phyloP scores from a whole-genome alignment of 495 filamentous ascomycete species.

The Neurospora cerealis region DNA sequence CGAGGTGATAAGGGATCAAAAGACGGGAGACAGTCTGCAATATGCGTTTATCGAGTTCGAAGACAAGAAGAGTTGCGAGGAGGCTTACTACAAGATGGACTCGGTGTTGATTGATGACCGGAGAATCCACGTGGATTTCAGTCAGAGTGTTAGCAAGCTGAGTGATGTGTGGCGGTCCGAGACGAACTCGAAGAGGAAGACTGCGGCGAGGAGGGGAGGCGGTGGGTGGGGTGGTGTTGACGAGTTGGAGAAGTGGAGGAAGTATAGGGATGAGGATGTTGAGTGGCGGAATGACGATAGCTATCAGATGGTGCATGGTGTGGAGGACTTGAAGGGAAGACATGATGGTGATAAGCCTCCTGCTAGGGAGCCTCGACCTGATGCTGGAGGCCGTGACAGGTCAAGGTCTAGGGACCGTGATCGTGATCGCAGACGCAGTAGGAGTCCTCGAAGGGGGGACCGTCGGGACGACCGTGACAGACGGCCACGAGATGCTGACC shows the following conservation, averaged over 20 bases:
- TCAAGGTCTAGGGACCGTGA: constrained; percentile 8
- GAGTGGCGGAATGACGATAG: constrained; percentile 34
- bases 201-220: constrained; percentile 42
- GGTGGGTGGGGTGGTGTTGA: constrained; percentile 89
- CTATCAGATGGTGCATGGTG: constrained; percentile 79
- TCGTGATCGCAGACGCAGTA: constrained; percentile 7
- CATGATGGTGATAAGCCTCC: constrained; percentile 22
- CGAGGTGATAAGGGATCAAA: constrained; percentile 91
- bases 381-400: constrained; percentile 6
- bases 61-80: constrained; percentile 83
- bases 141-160: constrained; percentile 85
- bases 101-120: constrained; percentile 93
- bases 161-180: constrained; percentile 83
- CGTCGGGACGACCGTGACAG: constrained; percentile 1
- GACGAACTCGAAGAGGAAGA: constrained; percentile 73
- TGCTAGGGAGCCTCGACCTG: not conserved
- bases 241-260: constrained; percentile 76
- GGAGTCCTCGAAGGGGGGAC: constrained; percentile 3
- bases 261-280: constrained; percentile 69
- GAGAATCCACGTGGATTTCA: constrained; percentile 97
- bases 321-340: constrained; percentile 48
- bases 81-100: constrained; percentile 98
- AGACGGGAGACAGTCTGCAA: constrained; percentile 88
- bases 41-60: constrained; percentile 98
- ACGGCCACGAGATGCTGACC: constrained; percentile 2